These are phyloP conservation scores for Talaromyces nanjingensis DNA, from an alignment of 495 filamentous ascomycete species.

Conservation along the genomic window DNA sequence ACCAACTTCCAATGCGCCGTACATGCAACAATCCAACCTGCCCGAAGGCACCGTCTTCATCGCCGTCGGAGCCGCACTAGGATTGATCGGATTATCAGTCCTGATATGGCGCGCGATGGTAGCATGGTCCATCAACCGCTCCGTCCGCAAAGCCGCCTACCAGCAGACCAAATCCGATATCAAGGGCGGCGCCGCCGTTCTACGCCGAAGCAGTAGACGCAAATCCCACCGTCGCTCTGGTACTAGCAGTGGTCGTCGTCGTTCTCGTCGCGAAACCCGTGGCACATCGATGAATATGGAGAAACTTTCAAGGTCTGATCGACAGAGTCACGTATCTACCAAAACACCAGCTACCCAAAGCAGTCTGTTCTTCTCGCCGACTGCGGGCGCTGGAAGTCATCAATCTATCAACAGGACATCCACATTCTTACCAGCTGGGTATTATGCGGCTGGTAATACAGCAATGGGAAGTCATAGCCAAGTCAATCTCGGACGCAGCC, in stretches of 20 bases:
- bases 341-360: conserved; percentile 42
- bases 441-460: conserved; percentile 68
- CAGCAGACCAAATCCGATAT: conserved; percentile 60
- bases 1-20: conserved; percentile 77
- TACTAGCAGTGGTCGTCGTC: conserved; percentile 18
- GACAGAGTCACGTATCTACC: conserved; percentile 31
- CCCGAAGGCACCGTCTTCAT: conserved; percentile 98
- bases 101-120: conserved; percentile 84
- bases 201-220: conserved; percentile 15
- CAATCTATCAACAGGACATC: conserved; percentile 48
- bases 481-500: conserved; percentile 41
- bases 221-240: conserved; percentile 24
- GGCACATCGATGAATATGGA: conserved; percentile 56
- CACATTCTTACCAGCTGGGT: conserved; percentile 81
- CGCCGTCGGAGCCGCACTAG: conserved; percentile 79
- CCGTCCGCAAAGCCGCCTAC: conserved; percentile 69
- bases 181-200: conserved; percentile 48
- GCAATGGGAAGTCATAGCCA: conserved; percentile 33
- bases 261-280: conserved; percentile 22
- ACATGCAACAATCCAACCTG: conserved; percentile 85
- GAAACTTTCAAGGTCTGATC: conserved; percentile 35
- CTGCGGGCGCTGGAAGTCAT: conserved; percentile 52
- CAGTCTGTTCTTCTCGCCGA: conserved; percentile 91
- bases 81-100: conserved; percentile 69
- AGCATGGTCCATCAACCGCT: conserved; percentile 87